Conservation (phyloP, 805 yeast genomes). For the Cyberlindnera misumaiensis region DNA sequence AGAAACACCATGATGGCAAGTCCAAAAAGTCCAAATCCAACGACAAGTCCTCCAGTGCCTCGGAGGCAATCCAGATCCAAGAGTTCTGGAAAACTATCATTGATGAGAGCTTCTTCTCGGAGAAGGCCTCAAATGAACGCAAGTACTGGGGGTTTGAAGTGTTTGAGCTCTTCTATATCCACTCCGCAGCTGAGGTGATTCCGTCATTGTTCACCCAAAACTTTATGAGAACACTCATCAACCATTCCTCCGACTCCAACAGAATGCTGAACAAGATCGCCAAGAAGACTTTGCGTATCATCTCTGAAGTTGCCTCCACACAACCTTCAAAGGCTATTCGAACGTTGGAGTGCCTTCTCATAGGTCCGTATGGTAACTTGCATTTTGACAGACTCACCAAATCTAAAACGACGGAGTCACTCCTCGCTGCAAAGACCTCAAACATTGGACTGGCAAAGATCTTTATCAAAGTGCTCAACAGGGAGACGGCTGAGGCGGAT, state of each 20-base stretch:
- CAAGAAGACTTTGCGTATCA: constrained; percentile 37
- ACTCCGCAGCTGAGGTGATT: constrained; percentile 19
- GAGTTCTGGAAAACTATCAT: constrained; percentile 79
- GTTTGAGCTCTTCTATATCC: constrained; percentile 42
- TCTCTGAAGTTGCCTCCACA: constrained; percentile 32
- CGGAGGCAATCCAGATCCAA: constrained; percentile 29
- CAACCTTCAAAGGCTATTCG: constrained; percentile 31
- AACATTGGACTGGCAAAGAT: constrained; percentile 9
- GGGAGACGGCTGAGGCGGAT: constrained; percentile 4
- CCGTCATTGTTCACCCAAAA: constrained; percentile 48
- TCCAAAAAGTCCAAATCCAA: constrained; percentile 18
- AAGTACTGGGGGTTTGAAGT: constrained; percentile 83
- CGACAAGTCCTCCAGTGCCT: constrained; percentile 6
- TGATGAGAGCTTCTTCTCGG: constrained; percentile 75
- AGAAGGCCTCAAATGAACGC: constrained; percentile 75
- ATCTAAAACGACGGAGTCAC: constrained; percentile 49
- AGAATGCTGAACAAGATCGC: constrained; percentile 66
- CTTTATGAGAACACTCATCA: constrained; percentile 63
- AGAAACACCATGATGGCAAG: constrained; percentile 26
- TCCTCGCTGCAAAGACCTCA: constrained; percentile 8
- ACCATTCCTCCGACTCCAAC: constrained; percentile 63
- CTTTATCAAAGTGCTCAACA: constrained; percentile 18
- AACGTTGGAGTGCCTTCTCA: constrained; percentile 29
- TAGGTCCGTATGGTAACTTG: constrained; percentile 46
- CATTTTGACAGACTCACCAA: constrained; percentile 75